Conservation (phyloP, 2,329 filamentous ascomycete species). For the Scytalidium lignicola region DNA sequence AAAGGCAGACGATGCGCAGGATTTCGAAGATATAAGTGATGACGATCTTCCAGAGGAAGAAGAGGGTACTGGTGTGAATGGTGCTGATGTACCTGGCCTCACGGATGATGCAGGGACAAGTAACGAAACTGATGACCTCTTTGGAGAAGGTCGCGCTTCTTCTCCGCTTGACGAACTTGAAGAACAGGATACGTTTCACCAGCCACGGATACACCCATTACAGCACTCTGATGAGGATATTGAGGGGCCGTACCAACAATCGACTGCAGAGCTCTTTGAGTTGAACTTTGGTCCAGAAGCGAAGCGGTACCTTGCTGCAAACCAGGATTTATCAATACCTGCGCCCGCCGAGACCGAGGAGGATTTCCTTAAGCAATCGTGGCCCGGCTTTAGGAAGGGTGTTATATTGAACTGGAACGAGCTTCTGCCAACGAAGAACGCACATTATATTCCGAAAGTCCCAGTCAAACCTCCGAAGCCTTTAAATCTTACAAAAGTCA, state of each 20-base stretch:
- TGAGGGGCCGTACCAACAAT: constrained; percentile 28
- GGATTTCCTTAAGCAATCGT: constrained; percentile 73
- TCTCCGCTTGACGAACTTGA: constrained; percentile 23
- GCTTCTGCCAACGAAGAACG: constrained; percentile 75
- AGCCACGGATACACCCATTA: constrained; percentile 38
- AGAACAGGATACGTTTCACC: constrained; percentile 25
- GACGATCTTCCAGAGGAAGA: constrained; percentile 85
- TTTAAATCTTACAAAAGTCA: constrained; percentile 81
- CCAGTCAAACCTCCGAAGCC: constrained; percentile 76
- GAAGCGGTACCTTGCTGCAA: constrained; percentile 30
- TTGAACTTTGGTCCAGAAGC: constrained; percentile 43
- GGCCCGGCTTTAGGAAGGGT: constrained; percentile 74
- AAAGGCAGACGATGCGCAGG: constrained; percentile 88
- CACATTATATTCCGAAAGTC: constrained; percentile 72
- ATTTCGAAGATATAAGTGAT: constrained; percentile 87
- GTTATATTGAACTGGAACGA: constrained; percentile 74
- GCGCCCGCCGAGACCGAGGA: constrained; percentile 67
- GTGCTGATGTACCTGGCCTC: constrained; percentile 23
- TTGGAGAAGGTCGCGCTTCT: constrained; percentile 49
- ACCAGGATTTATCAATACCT: constrained; percentile 60
- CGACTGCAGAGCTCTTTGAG: constrained; percentile 27
- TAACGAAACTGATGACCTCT: constrained; percentile 55
- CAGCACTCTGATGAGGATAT: constrained; percentile 19
- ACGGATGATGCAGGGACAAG: constrained; percentile 55
- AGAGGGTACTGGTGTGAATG: constrained; percentile 30